Conservation (phyloP, 345 rosid genomes). For the Psidium guajava region DNA sequence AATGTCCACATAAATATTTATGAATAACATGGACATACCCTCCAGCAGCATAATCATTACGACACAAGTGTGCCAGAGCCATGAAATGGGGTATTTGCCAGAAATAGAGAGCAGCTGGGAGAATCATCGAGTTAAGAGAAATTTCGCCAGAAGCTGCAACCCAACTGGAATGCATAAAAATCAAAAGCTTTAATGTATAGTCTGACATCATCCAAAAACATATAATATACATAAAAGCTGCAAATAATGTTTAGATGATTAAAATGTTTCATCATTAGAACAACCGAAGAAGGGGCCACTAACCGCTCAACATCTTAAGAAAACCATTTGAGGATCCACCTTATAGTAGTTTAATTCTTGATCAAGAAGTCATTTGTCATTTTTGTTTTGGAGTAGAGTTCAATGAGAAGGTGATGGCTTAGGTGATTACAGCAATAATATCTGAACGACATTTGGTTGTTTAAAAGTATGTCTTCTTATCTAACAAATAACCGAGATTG, state of each 20-base stretch:
- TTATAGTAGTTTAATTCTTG: background rate
- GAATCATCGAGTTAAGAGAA: constrained; percentile 59
- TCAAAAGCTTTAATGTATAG: background rate
- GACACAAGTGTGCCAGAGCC: constrained; percentile 88
- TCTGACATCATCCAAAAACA: background rate
- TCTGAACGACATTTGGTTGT: background rate
- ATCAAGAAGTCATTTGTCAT: background rate
- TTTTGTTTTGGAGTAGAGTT: background rate
- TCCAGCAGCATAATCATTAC: constrained; percentile 89
- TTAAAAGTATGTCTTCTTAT: background rate
- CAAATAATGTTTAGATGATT: background rate
- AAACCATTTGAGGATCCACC: background rate
- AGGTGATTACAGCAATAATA: background rate
- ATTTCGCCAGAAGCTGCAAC: constrained; percentile 81
- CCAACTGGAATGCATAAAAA: constrained; percentile 47
- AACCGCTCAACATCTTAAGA: background rate
- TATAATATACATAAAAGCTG: background rate
- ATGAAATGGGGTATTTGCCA: constrained; percentile 99
- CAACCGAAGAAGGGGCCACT: background rate
- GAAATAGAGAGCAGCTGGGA: constrained; percentile 90
- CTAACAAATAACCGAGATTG: background rate
- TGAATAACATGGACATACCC: constrained; percentile 44
- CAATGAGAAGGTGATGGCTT: background rate
- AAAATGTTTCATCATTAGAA: background rate
- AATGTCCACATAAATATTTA: background rate